Conservation (phyloP, 768 basidiomycete genomes). For the Dentipellis fragilis region DNA sequence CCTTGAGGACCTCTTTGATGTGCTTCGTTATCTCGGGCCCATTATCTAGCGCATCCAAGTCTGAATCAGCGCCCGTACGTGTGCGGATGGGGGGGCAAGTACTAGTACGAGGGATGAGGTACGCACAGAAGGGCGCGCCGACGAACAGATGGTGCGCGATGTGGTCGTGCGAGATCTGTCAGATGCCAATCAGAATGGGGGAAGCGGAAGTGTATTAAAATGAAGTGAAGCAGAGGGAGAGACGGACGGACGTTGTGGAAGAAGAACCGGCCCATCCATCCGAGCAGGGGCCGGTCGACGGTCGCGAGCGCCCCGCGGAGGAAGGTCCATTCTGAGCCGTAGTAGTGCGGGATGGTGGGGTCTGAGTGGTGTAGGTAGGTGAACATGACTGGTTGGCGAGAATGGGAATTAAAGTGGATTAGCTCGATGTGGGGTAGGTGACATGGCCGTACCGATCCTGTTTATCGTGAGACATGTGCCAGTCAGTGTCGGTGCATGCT, state of each 20-base stretch:
- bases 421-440: not conserved
- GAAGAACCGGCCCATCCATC: conserved; percentile 16
- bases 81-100: too few species aligned
- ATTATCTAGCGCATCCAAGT: conserved; percentile 52
- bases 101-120: not conserved
- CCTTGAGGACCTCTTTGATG: not conserved
- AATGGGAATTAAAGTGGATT: not conserved
- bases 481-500: too few species aligned
- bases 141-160: conserved; percentile 27
- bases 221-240: not conserved
- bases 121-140: conserved; percentile 15
- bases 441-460: not conserved
- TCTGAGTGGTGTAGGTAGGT: conserved; percentile 99
- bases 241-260: not conserved
- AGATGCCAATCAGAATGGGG: too few species aligned
- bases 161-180: conserved; percentile 78
- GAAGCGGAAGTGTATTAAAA: too few species aligned
- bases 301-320: conserved; percentile 88
- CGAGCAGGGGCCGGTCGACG: conserved; percentile 74
- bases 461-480: not conserved
- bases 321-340: conserved; percentile 86
- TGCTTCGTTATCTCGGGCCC: conserved; percentile 44
- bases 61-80: not conserved
- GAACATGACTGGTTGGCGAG: conserved; percentile 49
- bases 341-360: conserved; percentile 90